Conservation (phyloP, 2,329 filamentous ascomycete species). For the Phaeoacremonium minimum region DNA sequence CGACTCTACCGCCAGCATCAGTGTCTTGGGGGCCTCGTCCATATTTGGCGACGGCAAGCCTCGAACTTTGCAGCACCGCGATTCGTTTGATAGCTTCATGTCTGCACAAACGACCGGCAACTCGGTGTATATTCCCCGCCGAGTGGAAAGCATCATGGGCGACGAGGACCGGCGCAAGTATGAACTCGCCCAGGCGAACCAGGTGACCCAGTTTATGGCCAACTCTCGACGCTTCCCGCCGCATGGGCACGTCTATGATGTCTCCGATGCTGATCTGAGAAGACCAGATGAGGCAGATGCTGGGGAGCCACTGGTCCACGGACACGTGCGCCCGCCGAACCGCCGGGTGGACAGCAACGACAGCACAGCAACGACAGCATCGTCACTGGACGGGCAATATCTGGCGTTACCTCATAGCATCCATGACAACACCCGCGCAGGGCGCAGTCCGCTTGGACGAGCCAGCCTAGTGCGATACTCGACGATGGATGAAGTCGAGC, state of each 20-base stretch:
- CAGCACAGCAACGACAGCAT: conserved; percentile 13
- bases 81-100: conserved; percentile 64
- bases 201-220: conserved; percentile 29
- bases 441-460: conserved; percentile 32
- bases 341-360: conserved; percentile 17
- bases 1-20: conserved; percentile 57
- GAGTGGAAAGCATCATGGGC: conserved; percentile 73
- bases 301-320: conserved; percentile 18
- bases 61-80: conserved; percentile 39
- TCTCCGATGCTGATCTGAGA: conserved; percentile 37
- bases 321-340: conserved; percentile 11
- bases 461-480: conserved; percentile 25
- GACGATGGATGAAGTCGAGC: conserved; percentile 21
- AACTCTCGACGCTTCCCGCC: conserved; percentile 26
- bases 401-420: conserved; percentile 17
- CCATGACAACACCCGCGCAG: conserved; percentile 14
- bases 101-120: conserved; percentile 53
- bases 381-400: conserved; percentile 11
- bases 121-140: conserved; percentile 62
- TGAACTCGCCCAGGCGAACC: conserved; percentile 59
- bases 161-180: conserved; percentile 74
- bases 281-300: conserved; percentile 36
- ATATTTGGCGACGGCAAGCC: conserved; percentile 17
- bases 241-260: conserved; percentile 43
- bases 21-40: conserved; percentile 20